Evolutionary conservation across 192 early-diverging fungal species (phyloP), one percentile per base, ranked within the genome.

Genomic region (Phycomyces nitens): DNA sequence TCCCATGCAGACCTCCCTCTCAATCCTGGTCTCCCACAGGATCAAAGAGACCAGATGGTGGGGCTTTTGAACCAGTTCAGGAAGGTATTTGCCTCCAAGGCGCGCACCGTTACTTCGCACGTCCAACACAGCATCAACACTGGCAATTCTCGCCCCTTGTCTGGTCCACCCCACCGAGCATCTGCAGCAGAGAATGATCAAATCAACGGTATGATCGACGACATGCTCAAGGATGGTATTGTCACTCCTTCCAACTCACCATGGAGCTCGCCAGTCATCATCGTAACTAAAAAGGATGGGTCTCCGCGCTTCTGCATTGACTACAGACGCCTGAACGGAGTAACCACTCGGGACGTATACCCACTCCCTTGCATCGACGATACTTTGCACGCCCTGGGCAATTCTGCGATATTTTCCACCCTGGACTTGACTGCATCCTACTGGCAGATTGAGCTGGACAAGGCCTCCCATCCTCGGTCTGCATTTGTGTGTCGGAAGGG

Each of bases 281-380:
- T 62, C 4, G 50, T 62, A 4, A 49, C n/a, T 1, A 62, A 62
- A 12, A 23, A 23, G 26, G 60, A 53, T 23, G 27, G 50, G 0
- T 38, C 18, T 0, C 24, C 18, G 7, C 20, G 60, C 39, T 53
- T 62, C 18, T 51, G 49, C 4, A 29, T 82, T 0, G 75, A 84
- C 43, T 84, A 79, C 53, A 57, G 60, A n/a, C 39, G 52, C 12
- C 60, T 84, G 0, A 82, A 84, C 56, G n/a, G 34, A 0, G 53
- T 73, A 5, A 79, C 83, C 0, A 51, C 62, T 11, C 60, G 65
- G 20, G 68, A 84, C 56, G 12, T 24, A 0, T 80, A 78, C 43
- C 70, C 78, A 0, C 29, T 82, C 27, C 80, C 80, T 12, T 43
- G 55, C 0, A 75, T 82, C 10, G 59, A 66, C 0, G 76, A 78